Evolutionary conservation across 768 basidiomycete genomes (phyloP), one percentile per base, ranked within the genome.

Genomic region (Tremella fuciformis): DNA sequence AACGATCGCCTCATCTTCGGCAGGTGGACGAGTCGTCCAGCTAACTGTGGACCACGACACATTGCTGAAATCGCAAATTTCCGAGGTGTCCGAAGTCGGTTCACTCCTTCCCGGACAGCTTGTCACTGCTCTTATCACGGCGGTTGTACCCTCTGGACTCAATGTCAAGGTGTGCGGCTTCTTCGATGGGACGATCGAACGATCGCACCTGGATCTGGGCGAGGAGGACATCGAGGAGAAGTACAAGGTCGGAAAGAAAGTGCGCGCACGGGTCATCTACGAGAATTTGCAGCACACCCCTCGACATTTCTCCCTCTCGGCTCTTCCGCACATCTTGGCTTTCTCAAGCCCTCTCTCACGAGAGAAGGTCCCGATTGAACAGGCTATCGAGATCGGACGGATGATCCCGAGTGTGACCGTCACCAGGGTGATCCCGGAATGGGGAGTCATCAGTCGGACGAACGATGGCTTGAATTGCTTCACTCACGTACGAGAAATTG

Each of bases 121-220:
- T 16, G 90, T 93, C 19, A 85, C 88, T 74, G 84, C 83, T 9
- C 80, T 94, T 39, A 82, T 99, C 57, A 96, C 91, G 1, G 84
- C 85, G 18, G 82, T 88, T 19, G 80, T 85, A 41, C 80, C 86
- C 15, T 81, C 78, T 22, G 96, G 96, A 16, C 78, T 97, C 34
- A 89, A 88, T 73, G 79, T 98, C 26, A 93, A 94, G 77, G 80
- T 97, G 16, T 82, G 93, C 22, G 92, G 91, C 0, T 93, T 88
- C 76, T 98, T 91, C 77, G 87, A 89, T 38, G 94, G 91, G 29
- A 94, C 91, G 0, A 81, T 88, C 22, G 92, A 96, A 70, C 81
- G 84, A 37, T 83, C 87, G 57, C 94, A 98, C 77, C 78, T 94
- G 13, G 81, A 65, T 9, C 49, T 76, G 9, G 67, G 69, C 74